These are phyloP conservation scores for Chloris gayana DNA, from an alignment of 176 grass and related monocot genomes.

Conservation along the genomic window DNA sequence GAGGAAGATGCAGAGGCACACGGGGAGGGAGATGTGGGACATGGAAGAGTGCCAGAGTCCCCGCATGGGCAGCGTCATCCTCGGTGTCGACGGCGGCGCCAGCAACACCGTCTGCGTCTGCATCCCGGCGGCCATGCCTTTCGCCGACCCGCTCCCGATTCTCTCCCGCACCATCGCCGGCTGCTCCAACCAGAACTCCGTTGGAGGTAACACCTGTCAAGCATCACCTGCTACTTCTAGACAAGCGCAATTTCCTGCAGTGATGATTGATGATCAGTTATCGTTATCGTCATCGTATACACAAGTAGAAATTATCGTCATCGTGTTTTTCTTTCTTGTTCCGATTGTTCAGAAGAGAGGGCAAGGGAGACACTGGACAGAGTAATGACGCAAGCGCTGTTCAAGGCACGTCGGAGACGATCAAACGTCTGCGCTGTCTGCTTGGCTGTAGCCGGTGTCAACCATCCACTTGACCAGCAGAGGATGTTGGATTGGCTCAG, in stretches of 20 bases:
- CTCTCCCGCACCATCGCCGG: conserved; percentile 69
- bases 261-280: not conserved
- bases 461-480: conserved; percentile 70
- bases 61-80: conserved; percentile 58
- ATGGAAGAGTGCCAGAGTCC: conserved; percentile 45
- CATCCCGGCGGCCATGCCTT: conserved; percentile 57
- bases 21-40: conserved; percentile 44
- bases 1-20: conserved; percentile 50
- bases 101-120: conserved; percentile 81
- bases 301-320: not conserved
- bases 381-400: conserved; percentile 71
- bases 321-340: not conserved
- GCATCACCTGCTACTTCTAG: not conserved
- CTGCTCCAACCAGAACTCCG: conserved; percentile 80
- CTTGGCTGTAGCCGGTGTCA: conserved; percentile 70
- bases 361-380: conserved; percentile 65
- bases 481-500: conserved; percentile 74
- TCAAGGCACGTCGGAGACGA: conserved; percentile 49
- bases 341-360: conserved; percentile 53
- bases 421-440: conserved; percentile 62
- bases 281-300: not conserved
- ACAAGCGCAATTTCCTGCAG: conserved; percentile 1
- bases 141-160: conserved; percentile 56
- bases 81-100: conserved; percentile 75
- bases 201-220: conserved; percentile 55